phyloP scores from a whole-genome alignment of 1,139 yeast species.

The Diutina neorugosa region DNA sequence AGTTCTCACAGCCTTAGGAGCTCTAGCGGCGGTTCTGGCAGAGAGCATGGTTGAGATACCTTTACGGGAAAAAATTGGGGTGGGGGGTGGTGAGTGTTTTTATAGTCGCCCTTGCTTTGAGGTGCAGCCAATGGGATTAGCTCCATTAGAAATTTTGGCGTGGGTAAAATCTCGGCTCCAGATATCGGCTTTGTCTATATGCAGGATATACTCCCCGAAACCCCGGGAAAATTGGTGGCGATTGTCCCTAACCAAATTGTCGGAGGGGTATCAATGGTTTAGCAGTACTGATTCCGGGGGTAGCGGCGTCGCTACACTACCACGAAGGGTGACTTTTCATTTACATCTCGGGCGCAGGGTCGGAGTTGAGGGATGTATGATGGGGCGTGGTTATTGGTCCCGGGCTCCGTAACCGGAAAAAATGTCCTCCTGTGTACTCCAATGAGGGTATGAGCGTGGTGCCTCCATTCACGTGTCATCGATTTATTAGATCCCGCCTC shows the following conservation, averaged over 20 bases:
- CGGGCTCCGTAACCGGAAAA: neutral
- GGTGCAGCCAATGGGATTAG: neutral
- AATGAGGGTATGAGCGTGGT: neutral
- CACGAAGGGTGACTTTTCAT: neutral
- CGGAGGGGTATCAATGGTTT: too few relatives aligned
- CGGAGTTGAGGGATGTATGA: neutral
- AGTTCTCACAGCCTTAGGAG: constrained; percentile 4
- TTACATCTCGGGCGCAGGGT: neutral
- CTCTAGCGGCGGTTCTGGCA: constrained; percentile 4
- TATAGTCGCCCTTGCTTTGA: neutral
- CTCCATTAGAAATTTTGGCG: neutral
- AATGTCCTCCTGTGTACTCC: too few relatives aligned
- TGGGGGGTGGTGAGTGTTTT: neutral
- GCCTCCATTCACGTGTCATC: neutral
- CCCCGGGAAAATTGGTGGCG: too few relatives aligned
- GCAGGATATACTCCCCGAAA: too few relatives aligned
- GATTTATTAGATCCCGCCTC: neutral
- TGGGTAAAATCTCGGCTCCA: constrained; percentile 1
- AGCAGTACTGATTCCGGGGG: too few relatives aligned
- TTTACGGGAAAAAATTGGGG: neutral
- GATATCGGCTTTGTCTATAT: neutral
- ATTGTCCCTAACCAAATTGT: neutral
- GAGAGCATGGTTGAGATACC: constrained; percentile 4
- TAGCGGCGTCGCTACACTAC: too few relatives aligned
- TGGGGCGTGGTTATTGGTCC: neutral